Percentiles rank a stretch among this genome's conserved stretches.
These are phyloP conservation scores for Neltuma alba DNA, from an alignment of 306 rosid genomes.

Conservation along the genomic window DNA sequence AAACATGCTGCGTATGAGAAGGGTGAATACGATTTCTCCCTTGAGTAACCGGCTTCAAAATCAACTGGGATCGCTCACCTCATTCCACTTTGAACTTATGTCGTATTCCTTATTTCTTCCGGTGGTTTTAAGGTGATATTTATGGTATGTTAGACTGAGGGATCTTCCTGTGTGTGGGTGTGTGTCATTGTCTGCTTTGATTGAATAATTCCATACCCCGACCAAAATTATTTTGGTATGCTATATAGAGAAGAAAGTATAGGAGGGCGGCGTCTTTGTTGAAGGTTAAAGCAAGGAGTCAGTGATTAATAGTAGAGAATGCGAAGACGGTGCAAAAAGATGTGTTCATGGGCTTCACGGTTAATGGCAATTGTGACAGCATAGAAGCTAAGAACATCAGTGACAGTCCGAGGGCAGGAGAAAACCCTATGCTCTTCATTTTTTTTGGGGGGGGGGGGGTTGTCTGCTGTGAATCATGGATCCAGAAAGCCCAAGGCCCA, in stretches of 20 bases:
- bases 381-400: too few species aligned
- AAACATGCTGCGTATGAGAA: conserved; percentile 8
- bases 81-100: neutral
- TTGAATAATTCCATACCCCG: neutral
- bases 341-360: neutral
- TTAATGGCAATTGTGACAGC: neutral
- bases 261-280: too few species aligned
- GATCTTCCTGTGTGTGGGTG: neutral
- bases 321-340: too few species aligned
- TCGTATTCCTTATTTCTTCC: neutral
- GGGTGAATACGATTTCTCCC: conserved; percentile 36
- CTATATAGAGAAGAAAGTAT: too few species aligned
- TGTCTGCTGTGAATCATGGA: neutral
- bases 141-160: neutral
- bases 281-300: too few species aligned
- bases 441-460: too few species aligned
- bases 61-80: neutral
- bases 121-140: neutral
- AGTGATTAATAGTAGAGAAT: too few species aligned
- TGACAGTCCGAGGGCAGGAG: neutral
- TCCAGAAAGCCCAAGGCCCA: too few species aligned
- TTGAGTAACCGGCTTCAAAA: conserved; percentile 6
- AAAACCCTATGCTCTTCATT: neutral
- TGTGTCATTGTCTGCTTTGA: neutral
- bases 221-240: too few species aligned